Conservation (phyloP, 441 rosid species). For the California macrophylla region DNA sequence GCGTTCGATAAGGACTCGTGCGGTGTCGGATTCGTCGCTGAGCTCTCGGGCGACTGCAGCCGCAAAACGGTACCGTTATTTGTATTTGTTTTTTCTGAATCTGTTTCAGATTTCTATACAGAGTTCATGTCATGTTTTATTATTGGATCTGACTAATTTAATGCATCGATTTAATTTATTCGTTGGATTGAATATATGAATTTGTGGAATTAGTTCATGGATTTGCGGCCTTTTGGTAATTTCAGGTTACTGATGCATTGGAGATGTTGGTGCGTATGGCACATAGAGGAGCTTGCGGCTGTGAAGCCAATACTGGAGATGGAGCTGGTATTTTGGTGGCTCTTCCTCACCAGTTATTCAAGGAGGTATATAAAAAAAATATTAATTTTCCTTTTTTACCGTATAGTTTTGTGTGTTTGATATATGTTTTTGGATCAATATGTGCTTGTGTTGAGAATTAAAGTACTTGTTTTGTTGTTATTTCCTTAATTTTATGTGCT, state of each 20-base stretch:
- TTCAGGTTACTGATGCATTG: slow-evolving; percentile 76
- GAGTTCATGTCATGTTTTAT: too few species aligned
- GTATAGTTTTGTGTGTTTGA: background rate
- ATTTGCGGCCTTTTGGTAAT: slow-evolving; percentile 3
- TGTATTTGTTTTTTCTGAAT: background rate
- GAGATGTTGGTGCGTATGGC: slow-evolving; percentile 96
- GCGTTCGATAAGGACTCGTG: slow-evolving; percentile 93
- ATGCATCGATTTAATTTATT: too few species aligned
- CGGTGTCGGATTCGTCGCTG: slow-evolving; percentile 98
- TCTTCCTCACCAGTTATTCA: slow-evolving; percentile 72
- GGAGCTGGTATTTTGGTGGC: slow-evolving; percentile 99
- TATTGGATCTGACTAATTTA: background rate
- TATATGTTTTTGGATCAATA: background rate
- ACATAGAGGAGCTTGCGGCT: slow-evolving; percentile 99
- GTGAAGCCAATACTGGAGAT: slow-evolving; percentile 94
- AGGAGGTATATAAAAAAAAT: slow-evolving; percentile 49
- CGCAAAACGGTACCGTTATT: slow-evolving; percentile 65
- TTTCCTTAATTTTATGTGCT: background rate
- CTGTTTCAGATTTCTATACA: background rate
- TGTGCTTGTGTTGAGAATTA: background rate
- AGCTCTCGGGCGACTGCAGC: slow-evolving; percentile 72
- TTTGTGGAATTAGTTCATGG: background rate
- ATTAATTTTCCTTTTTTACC: background rate
- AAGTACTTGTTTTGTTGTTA: background rate
- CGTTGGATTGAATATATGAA: too few species aligned